Percentiles rank a stretch among this genome's conserved stretches.
Evolutionary conservation across 805 yeast species (phyloP).

Genomic region (Allodekkera sacchari): DNA sequence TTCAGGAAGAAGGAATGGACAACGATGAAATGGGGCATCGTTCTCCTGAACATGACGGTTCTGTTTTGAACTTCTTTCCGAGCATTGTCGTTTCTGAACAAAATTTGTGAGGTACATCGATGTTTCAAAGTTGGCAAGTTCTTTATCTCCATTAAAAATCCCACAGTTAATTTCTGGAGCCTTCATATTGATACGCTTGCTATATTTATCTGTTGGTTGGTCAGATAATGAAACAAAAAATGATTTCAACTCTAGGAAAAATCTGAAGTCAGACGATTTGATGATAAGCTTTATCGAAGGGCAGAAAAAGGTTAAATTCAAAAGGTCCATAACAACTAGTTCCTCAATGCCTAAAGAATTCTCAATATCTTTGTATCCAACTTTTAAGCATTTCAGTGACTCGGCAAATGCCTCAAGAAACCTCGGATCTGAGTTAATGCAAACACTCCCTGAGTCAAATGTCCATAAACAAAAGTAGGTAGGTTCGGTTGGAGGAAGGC

Average conservation of each 20-base stretch:
- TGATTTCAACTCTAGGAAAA: constrained; percentile 18
- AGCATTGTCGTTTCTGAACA: constrained; percentile 40
- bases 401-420: constrained; percentile 36
- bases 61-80: constrained; percentile 42
- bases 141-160: constrained; percentile 6
- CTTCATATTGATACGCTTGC: constrained; percentile 40
- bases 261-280: constrained; percentile 21
- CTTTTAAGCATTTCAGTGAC: constrained; percentile 40
- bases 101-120: constrained; percentile 55
- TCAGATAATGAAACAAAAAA: constrained; percentile 49
- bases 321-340: constrained; percentile 57
- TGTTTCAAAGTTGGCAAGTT: constrained; percentile 41
- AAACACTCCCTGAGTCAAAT: constrained; percentile 54
- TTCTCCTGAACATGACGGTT: constrained; percentile 56
- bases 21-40: constrained; percentile 80
- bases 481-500: constrained; percentile 81
- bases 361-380: constrained; percentile 67
- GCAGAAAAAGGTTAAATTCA: constrained; percentile 50
- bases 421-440: constrained; percentile 40
- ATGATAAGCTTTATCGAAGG: constrained; percentile 39
- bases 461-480: constrained; percentile 92
- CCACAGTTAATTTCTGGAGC: constrained; percentile 38
- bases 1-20: constrained; percentile 59
- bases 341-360: constrained; percentile 56
- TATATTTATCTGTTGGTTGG: constrained; percentile 58